Evolutionary conservation across 169 alveolate species (phyloP).

Genomic region (Eimeria zaria): DNA sequence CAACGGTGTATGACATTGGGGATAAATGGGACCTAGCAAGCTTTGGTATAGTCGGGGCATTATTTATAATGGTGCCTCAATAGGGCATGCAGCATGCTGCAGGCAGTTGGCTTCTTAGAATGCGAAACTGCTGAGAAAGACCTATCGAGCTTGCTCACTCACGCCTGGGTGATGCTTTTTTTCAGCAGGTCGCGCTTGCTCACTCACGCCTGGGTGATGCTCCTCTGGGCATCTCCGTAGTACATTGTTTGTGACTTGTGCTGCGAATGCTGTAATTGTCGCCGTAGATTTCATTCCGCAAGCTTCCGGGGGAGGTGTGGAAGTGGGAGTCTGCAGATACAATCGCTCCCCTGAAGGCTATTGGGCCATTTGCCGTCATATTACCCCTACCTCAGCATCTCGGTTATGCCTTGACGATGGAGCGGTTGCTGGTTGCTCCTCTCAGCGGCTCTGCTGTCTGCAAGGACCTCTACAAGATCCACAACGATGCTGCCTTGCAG

Average conservation of each 20-base stretch:
- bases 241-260: background rate
- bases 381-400: slow-evolving; percentile 78
- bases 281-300: slow-evolving; percentile 38
- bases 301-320: slow-evolving; percentile 40
- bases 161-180: background rate
- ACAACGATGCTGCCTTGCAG: slow-evolving; percentile 82
- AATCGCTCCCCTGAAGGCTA: background rate
- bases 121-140: background rate
- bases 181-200: background rate
- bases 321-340: slow-evolving; percentile 35
- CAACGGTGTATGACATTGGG: background rate
- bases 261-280: background rate
- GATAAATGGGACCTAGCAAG: background rate
- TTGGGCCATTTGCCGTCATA: slow-evolving; percentile 45
- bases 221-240: background rate
- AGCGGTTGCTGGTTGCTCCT: slow-evolving; percentile 70
- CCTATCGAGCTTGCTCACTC: background rate
- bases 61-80: background rate
- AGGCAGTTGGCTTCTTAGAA: background rate
- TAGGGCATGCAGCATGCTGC: background rate
- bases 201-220: background rate
- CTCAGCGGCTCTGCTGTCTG: slow-evolving; percentile 46
- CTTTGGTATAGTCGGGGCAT: background rate
- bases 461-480: slow-evolving; percentile 72
- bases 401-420: slow-evolving; percentile 66